Percentiles rank a stretch among this genome's conserved stretches.
Conservation (phyloP, 495 filamentous ascomycete species). For the Daldinia loculata region DNA sequence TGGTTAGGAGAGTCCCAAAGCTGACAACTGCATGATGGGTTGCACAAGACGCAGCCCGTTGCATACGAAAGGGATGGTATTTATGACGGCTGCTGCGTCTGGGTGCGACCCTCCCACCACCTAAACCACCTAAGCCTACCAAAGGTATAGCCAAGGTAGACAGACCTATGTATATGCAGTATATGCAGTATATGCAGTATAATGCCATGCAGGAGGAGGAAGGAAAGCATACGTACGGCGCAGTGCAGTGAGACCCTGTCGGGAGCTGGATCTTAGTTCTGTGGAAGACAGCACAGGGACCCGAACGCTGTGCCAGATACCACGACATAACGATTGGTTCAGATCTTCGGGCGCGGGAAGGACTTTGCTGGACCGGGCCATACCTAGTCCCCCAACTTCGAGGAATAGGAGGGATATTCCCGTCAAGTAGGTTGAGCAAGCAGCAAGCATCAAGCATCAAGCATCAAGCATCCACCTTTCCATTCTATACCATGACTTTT, state of each 20-base stretch:
- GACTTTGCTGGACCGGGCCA: slow-evolving; percentile 12
- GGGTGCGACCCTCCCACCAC: slow-evolving; percentile 41
- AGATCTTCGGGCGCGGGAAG: slow-evolving; percentile 43
- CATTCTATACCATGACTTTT: neutral
- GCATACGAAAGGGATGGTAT: slow-evolving; percentile 44
- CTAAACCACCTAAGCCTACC: slow-evolving; percentile 22
- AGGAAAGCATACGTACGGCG: slow-evolving; percentile 19
- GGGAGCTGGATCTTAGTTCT: slow-evolving; percentile 44
- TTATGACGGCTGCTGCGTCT: slow-evolving; percentile 44
- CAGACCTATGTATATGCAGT: neutral
- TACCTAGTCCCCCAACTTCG: slow-evolving; percentile 20
- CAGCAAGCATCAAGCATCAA: slow-evolving; percentile 8
- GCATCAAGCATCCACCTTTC: slow-evolving; percentile 22
- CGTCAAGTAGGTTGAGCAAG: slow-evolving; percentile 18
- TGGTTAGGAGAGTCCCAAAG: slow-evolving; percentile 38
- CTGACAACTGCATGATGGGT: slow-evolving; percentile 45
- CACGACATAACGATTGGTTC: slow-evolving; percentile 44
- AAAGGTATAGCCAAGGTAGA: slow-evolving; percentile 15
- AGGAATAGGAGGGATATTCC: slow-evolving; percentile 35
- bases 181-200: neutral
- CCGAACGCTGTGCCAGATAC: slow-evolving; percentile 40
- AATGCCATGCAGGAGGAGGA: slow-evolving; percentile 26
- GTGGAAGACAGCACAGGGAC: slow-evolving; percentile 39
- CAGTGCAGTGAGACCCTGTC: slow-evolving; percentile 42
- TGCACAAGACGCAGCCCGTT: slow-evolving; percentile 43